phyloP scores from a whole-genome alignment of 1,139 yeast genomes.

The Sugiyamaella castrensis region DNA sequence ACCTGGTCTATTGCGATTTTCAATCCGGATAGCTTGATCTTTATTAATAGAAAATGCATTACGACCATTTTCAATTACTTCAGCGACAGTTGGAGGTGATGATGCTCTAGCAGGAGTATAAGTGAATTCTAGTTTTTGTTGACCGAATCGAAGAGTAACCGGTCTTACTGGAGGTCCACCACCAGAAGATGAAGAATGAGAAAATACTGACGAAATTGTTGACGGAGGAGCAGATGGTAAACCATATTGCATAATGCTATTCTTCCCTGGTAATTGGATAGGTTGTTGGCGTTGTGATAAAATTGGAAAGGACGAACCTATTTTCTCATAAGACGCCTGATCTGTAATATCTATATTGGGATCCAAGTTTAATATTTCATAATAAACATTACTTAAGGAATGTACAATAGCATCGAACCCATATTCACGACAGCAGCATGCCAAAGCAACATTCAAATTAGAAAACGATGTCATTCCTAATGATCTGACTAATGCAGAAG shows the following conservation, averaged over 20 bases:
- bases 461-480: slow-evolving; percentile 45
- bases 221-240: slow-evolving; percentile 15
- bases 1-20: slow-evolving; percentile 28
- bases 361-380: slow-evolving; percentile 57
- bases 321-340: slow-evolving; percentile 11
- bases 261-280: neutral
- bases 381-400: slow-evolving; percentile 65
- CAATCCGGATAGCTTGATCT: slow-evolving; percentile 38
- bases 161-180: slow-evolving; percentile 32
- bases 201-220: slow-evolving; percentile 19
- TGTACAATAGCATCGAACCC: slow-evolving; percentile 67
- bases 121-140: slow-evolving; percentile 50
- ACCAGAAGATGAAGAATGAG: slow-evolving; percentile 14
- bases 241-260: neutral
- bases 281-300: neutral
- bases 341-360: slow-evolving; percentile 14
- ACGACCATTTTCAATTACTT: slow-evolving; percentile 66
- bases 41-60: slow-evolving; percentile 57
- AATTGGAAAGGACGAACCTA: slow-evolving; percentile 19
- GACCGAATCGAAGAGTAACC: slow-evolving; percentile 46
- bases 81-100: slow-evolving; percentile 67
- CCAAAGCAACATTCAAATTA: slow-evolving; percentile 58
- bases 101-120: slow-evolving; percentile 53
- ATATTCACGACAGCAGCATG: slow-evolving; percentile 72
- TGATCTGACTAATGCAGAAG: slow-evolving; percentile 30